These are phyloP conservation scores for Pigoraptor vietnamica DNA, from an alignment of 78 protist genomes.

Conservation along the genomic window DNA sequence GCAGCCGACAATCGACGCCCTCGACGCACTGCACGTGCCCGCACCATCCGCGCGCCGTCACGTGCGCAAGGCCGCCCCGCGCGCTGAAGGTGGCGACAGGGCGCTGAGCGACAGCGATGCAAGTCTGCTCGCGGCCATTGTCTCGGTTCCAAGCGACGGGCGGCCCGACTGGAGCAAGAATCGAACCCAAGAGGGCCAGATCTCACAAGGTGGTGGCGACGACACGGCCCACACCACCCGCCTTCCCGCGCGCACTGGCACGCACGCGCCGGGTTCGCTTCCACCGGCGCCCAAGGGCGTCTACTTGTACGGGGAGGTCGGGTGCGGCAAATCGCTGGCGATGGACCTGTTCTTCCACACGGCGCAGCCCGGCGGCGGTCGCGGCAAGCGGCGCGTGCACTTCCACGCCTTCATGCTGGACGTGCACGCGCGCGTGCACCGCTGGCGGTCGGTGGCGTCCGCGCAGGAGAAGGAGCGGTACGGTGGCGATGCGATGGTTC, in stretches of 20 bases:
- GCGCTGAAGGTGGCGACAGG: background rate
- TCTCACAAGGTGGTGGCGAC: background rate
- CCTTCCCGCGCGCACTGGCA: background rate
- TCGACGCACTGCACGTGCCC: background rate
- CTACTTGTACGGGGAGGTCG: conserved; percentile 83
- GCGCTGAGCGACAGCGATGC: no score
- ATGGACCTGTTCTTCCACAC: conserved; percentile 74
- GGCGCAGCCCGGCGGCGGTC: background rate
- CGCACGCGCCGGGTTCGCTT: background rate
- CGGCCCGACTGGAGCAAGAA: background rate
- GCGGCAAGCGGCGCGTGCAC: conserved; percentile 75
- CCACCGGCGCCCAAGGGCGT: conserved; percentile 48
- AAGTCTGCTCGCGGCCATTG: background rate
- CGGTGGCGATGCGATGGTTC: conserved; percentile 66
- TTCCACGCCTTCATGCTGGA: conserved; percentile 89
- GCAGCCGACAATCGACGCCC: background rate
- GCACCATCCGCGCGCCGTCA: background rate
- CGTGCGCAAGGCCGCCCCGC: background rate
- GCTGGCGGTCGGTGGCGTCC: conserved; percentile 28
- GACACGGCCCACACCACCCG: background rate
- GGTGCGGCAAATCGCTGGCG: conserved; percentile 82
- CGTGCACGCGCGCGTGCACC: conserved; percentile 60
- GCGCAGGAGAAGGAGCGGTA: conserved; percentile 1
- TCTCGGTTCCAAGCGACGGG: background rate
- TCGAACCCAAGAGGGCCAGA: no score